Evolutionary conservation across 2,329 filamentous ascomycete species (phyloP), one percentile per base, ranked within the genome.

Genomic region (Trichoderma sp.): DNA sequence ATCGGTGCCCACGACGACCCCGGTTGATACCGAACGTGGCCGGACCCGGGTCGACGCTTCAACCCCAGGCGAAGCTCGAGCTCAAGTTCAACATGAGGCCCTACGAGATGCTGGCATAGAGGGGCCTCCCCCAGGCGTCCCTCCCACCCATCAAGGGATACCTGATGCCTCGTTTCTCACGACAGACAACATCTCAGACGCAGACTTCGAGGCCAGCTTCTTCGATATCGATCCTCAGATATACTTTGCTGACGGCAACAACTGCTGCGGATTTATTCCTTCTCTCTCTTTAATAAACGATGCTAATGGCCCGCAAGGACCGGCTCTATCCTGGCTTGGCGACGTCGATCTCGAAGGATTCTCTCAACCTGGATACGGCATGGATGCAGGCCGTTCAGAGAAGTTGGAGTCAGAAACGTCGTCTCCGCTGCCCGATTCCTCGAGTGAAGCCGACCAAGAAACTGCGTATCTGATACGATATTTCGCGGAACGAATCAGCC

Each of bases 211-310:
- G 15, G 45, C 62, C 12, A 57, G 58, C 2, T 69, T 67, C 52
- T 69, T 69, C 34, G 68, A 69, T 41, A 58, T 69, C n/a, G 67
- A 69, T 30, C 64, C 67, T n/a, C 55, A 68, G 10, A 39, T 67
- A 7, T 69, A 69, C 63, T 69, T 65, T 50, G 63, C 67, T 3
- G 64, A 68, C 14, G 63, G 45, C 7, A 63, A 65, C 44, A 68
- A 69, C 28, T 68, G 63, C 26, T 69, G 68, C 24, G 67, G 67
- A 39, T 68, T 65, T 19, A 66, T 69, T 2, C 67, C 67, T 5
- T 48, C 52, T 12, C 19, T 54, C 45, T 54, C 61, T 5, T 30
- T 58, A 24, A 59, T 57, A 48, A 56, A 64, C 17, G 61, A 64
- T 48, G 47, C 21, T 10, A 44, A 28, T 26, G 48, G 44, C n/a